Evolutionary conservation across 2,329 filamentous ascomycete genomes (phyloP), one percentile per base, ranked within the genome.

Genomic region (Penicillium sumatraense): DNA sequence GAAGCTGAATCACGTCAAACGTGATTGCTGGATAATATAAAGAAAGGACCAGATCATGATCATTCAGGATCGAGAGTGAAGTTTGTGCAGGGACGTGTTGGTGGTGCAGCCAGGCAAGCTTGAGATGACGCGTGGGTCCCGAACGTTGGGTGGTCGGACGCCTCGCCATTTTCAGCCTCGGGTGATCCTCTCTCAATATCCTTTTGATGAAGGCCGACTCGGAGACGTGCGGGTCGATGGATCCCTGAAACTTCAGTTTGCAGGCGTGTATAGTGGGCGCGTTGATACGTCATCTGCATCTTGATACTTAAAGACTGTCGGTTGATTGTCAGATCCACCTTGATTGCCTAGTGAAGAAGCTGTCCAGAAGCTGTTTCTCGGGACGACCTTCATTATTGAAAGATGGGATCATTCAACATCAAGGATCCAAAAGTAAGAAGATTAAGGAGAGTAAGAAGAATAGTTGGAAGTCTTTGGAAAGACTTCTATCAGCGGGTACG

Each of bases 11-110:
- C 26, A 21, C 13, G 24, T 21, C 9, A 23, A 49, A 41, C 49
- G 20, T 56, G 53, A 58, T 53, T 56, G 49, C 45, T 53, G 42
- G 40, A 42, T n/a, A 54, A 48, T 51, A 4, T 48, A 35, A 31
- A 20, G 24, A 21, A 44, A 18, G 9, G 16, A 31, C 33, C 51
- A 41, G n/a, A 8, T n/a, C 47, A n/a, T 53, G 33, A 18, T 8
- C 20, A 5, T 26, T 21, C 24, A 29, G 26, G 11, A 42, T 33
- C 16, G 33, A n/a, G n/a, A n/a, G n/a, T n/a, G n/a, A 24, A n/a
- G 29, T 20, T 38, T 45, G 33, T 45, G 42, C 45, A 50, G 47
- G 42, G 33, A 51, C 29, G 35, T 40, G 48, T 38, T 48, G 36
- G 31, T 57, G 9, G 11, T 31, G 21, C 11, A 27, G n/a, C n/a